Conservation (phyloP, 208 protist species). For the Trypanosoma conorhini region DNA sequence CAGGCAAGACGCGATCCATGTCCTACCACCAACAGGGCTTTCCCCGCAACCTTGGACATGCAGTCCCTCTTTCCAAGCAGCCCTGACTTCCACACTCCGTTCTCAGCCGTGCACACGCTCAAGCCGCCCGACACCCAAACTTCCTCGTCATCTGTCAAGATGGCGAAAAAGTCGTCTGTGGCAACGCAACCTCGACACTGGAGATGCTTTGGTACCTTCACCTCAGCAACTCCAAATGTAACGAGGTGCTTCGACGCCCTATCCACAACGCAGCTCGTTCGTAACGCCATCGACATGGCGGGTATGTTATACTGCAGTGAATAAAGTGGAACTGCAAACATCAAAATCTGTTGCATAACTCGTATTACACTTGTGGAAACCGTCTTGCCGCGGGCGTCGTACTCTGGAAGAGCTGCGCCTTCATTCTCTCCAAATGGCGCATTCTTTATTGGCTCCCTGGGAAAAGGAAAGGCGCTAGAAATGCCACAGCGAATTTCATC, state of each 20-base stretch:
- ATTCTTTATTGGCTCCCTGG: neutral
- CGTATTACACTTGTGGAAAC: constrained; percentile 51
- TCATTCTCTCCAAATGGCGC: constrained; percentile 32
- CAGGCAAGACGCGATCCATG: constrained; percentile 68
- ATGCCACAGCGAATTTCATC: neutral
- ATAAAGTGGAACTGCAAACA: constrained; percentile 85
- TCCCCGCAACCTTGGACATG: constrained; percentile 71
- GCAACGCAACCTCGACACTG: constrained; percentile 77
- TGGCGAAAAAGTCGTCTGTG: constrained; percentile 80
- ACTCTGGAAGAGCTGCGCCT: constrained; percentile 28
- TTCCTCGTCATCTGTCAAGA: constrained; percentile 85
- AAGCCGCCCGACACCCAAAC: constrained; percentile 83
- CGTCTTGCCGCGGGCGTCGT: constrained; percentile 25
- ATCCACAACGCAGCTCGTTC: constrained; percentile 86
- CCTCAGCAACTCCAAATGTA: constrained; percentile 75
- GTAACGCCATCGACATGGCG: constrained; percentile 90
- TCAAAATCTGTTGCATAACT: constrained; percentile 85
- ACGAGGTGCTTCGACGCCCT: constrained; percentile 67
- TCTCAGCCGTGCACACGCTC: constrained; percentile 35
- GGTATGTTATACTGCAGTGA: constrained; percentile 79
- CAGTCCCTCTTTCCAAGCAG: constrained; percentile 54
- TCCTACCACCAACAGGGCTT: constrained; percentile 72
- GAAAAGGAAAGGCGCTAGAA: neutral
- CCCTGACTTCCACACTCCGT: constrained; percentile 28
- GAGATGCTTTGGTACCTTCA: constrained; percentile 79